Evolutionary conservation across 2,329 filamentous ascomycete genomes (phyloP), one percentile per base, ranked within the genome.

Genomic region (Amphichorda felina): DNA sequence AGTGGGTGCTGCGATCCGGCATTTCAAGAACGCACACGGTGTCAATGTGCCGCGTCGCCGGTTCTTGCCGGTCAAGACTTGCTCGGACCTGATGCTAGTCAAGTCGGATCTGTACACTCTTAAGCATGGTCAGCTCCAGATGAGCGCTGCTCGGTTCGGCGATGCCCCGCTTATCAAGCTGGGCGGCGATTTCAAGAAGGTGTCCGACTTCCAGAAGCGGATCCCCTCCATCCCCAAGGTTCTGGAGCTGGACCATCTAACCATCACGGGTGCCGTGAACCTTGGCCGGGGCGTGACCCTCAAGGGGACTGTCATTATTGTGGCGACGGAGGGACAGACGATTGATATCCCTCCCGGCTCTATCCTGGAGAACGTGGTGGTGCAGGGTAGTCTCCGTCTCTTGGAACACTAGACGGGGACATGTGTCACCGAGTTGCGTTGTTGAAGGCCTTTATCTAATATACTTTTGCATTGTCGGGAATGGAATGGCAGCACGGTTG

Each of bases 41-140:
- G 89, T 98, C 69, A 98, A 98, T 62, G 91, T 98, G 37, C 91
- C 91, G 45, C 85, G 91, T 60, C 80, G 87, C 52, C 88, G 91
- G 49, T 98, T 98, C 84, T 75, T 98, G 70, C 91, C 91, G 42
- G 91, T 98, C 71, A 98, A 98, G 84, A 98, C 91, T 16, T 98
- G 89, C 76, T 98, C 91, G 36, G 91, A 98, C 59, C 74, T 98
- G 46, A 93, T 98, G 87, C 82, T 98, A 42, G 91, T 98, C 75
- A 98, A 98, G 77, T 96, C 91, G 18, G 91, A 98, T 56, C 76
- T 98, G 41, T 98, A 98, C 78, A 94, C 87, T 8, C 78, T 98
- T 50, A 91, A 95, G 78, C 91, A 98, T 68, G 91, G 91, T 48
- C 89, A 96, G 71, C 78, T 98, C 46, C 77, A 95, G 57, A 94